These are phyloP conservation scores for Wallacemonas sp. DNA, from an alignment of 208 protist genomes.

Conservation along the genomic window DNA sequence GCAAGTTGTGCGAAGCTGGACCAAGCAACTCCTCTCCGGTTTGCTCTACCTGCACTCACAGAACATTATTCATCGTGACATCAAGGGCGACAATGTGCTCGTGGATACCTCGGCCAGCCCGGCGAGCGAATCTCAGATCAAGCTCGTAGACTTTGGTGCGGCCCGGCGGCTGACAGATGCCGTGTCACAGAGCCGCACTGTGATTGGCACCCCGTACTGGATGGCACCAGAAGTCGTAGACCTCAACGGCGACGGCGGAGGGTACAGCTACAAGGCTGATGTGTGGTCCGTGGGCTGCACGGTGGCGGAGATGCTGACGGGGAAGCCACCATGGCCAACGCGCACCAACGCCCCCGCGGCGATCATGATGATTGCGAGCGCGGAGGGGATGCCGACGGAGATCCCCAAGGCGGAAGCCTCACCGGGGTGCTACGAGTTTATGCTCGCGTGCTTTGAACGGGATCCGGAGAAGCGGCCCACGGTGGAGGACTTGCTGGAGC, in stretches of 20 bases:
- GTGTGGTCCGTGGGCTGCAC: slow-evolving; percentile 94
- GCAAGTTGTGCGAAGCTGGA: slow-evolving; percentile 86
- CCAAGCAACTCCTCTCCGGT: slow-evolving; percentile 82
- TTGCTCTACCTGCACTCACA: slow-evolving; percentile 90
- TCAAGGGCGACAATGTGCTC: slow-evolving; percentile 92
- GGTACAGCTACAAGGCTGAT: slow-evolving; percentile 92
- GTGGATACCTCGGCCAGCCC: slow-evolving; percentile 75
- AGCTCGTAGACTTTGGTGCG: slow-evolving; percentile 92
- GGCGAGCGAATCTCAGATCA: slow-evolving; percentile 69
- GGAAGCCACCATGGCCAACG: slow-evolving; percentile 88
- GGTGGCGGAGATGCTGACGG: slow-evolving; percentile 92
- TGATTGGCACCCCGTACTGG: slow-evolving; percentile 94
- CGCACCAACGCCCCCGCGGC: slow-evolving; percentile 75
- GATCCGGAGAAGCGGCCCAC: slow-evolving; percentile 80
- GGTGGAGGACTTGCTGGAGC: slow-evolving; percentile 83
- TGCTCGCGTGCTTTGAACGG: slow-evolving; percentile 77
- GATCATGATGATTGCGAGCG: slow-evolving; percentile 90
- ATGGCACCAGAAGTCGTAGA: slow-evolving; percentile 93
- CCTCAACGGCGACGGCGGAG: slow-evolving; percentile 38
- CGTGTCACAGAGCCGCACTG: slow-evolving; percentile 82
- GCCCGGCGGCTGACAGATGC: slow-evolving; percentile 80
- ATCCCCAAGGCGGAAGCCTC: slow-evolving; percentile 79
- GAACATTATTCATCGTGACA: slow-evolving; percentile 90
- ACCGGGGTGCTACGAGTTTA: slow-evolving; percentile 81
- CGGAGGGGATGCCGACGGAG: slow-evolving; percentile 76